Evolutionary conservation across 2,329 filamentous ascomycete species (phyloP), one percentile per base, ranked within the genome.

Genomic region (Scedosporium minutisporum): DNA sequence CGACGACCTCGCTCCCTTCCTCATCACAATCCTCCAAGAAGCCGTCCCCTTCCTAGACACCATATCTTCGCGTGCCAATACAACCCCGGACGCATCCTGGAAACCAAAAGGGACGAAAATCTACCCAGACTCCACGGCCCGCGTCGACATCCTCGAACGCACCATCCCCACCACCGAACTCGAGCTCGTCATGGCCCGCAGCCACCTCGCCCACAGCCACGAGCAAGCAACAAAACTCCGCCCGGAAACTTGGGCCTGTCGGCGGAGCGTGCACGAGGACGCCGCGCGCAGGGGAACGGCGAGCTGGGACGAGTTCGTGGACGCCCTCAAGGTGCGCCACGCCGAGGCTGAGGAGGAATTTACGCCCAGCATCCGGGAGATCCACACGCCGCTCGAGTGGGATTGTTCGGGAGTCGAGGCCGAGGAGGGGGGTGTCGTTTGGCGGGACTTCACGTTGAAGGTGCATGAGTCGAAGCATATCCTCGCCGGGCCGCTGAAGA

Each of bases 401-500:
- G 76, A 79, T 61, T 80, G 77, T 62, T 68, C 53, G 4, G 77
- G 71, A 7, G 69, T 80, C 14, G 73, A 76, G 48, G 66, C 77
- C 3, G 68, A 72, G 18, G 69, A 74, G n/a, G 73, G 70, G 6
- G 77, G 69, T 0, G 68, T 71, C 61, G 69, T 63, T 23, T 86
- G 82, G 81, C 73, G 68, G 1, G 71, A 76, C 55, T 80, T 84
- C 68, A 75, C 74, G 38, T 72, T 86, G 18, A 68, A 70, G 67
- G 75, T 89, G 23, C 80, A 82, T 65, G 86, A 90, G 74, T 88
- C 89, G 79, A 80, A 81, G 62, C 88, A 91, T 71, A 77, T 78
- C 57, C 78, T 91, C 61, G 81, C 82, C 0, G 75, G 78, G 3
- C 78, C 84, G n/a, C 76, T 91, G 6, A 78, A 80, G 63, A 81